Percentiles rank a stretch among this genome's conserved stretches.
Evolutionary conservation across 108 stramenopile genomes (phyloP).

Genomic region (Cyclotella choctawhatcheeana): DNA sequence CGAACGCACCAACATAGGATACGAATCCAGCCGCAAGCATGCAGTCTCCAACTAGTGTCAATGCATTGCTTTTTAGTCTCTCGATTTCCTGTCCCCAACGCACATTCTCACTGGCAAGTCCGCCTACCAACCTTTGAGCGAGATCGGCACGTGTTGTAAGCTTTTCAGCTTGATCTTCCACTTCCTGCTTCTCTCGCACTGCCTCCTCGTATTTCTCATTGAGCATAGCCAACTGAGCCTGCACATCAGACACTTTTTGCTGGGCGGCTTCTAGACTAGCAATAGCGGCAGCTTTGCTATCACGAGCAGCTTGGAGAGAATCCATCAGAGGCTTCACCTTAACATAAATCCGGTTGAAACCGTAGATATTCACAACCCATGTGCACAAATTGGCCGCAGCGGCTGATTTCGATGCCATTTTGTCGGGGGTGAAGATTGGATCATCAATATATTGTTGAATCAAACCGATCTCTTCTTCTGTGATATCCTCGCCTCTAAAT

Average conservation of each 20-base stretch:
- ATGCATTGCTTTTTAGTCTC: conserved; percentile 64
- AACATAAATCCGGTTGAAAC: conserved; percentile 92
- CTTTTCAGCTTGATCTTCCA: conserved; percentile 79
- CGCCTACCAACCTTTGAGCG: conserved; percentile 86
- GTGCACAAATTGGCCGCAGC: conserved; percentile 90
- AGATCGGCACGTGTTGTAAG: conserved; percentile 74
- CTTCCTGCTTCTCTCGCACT: conserved; percentile 79
- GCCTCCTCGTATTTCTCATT: conserved; percentile 68
- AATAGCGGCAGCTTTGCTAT: conserved; percentile 74
- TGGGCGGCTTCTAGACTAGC: conserved; percentile 73
- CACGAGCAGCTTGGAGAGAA: conserved; percentile 74
- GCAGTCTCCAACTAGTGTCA: conserved; percentile 86
- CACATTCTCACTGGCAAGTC: conserved; percentile 85
- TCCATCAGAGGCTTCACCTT: conserved; percentile 94
- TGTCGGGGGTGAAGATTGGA: conserved; percentile 71
- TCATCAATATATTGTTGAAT: conserved; percentile 63
- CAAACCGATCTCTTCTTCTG: conserved; percentile 68
- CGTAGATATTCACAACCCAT: conserved; percentile 89
- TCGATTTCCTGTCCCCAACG: conserved; percentile 90
- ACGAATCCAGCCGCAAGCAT: conserved; percentile 92
- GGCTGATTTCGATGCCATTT: conserved; percentile 85
- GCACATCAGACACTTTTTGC: conserved; percentile 63
- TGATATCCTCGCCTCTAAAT: conserved; percentile 78
- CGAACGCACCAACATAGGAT: conserved; percentile 93
- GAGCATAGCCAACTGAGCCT: conserved; percentile 54